phyloP scores from a whole-genome alignment of 2,329 filamentous ascomycete species.

The Paracamarosporium sp. region DNA sequence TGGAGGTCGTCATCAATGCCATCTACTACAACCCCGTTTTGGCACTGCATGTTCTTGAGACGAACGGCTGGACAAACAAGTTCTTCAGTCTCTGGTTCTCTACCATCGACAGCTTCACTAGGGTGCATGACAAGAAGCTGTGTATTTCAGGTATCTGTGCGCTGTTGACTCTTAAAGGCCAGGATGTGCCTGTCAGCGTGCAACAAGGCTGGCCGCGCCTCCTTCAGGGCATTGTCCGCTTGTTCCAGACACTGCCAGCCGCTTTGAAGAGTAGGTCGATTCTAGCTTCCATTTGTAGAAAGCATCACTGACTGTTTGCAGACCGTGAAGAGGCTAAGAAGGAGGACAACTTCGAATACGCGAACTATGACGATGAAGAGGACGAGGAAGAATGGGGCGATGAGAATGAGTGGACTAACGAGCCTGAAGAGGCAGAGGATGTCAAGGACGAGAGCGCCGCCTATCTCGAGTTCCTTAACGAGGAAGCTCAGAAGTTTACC shows the following conservation, averaged over 20 bases:
- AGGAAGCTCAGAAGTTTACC: slow-evolving; percentile 89
- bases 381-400: slow-evolving; percentile 84
- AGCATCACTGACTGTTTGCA: slow-evolving; percentile 43
- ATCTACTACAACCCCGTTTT: slow-evolving; percentile 96
- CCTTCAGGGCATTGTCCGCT: slow-evolving; percentile 83
- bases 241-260: slow-evolving; percentile 89
- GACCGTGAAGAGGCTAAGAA: slow-evolving; percentile 90
- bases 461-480: slow-evolving; percentile 94
- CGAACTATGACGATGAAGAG: slow-evolving; percentile 76
- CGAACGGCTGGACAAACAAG: slow-evolving; percentile 94
- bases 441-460: slow-evolving; percentile 89
- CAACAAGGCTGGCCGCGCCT: slow-evolving; percentile 94
- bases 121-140: slow-evolving; percentile 98
- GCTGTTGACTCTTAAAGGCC: slow-evolving; percentile 77
- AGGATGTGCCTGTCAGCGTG: slow-evolving; percentile 88
- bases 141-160: slow-evolving; percentile 93
- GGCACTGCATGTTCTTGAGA: slow-evolving; percentile 85
- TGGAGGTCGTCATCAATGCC: slow-evolving; percentile 98
- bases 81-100: slow-evolving; percentile 99
- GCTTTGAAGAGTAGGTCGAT: slow-evolving; percentile 77
- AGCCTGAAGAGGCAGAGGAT: slow-evolving; percentile 70
- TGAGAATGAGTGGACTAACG: slow-evolving; percentile 72
- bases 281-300: slow-evolving; percentile 4
- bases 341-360: slow-evolving; percentile 78
- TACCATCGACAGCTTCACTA: slow-evolving; percentile 89